Percentiles rank a stretch among this genome's conserved stretches.
phyloP scores from a whole-genome alignment of 1,284 basidiomycete species.

The Ganoderma sinense region DNA sequence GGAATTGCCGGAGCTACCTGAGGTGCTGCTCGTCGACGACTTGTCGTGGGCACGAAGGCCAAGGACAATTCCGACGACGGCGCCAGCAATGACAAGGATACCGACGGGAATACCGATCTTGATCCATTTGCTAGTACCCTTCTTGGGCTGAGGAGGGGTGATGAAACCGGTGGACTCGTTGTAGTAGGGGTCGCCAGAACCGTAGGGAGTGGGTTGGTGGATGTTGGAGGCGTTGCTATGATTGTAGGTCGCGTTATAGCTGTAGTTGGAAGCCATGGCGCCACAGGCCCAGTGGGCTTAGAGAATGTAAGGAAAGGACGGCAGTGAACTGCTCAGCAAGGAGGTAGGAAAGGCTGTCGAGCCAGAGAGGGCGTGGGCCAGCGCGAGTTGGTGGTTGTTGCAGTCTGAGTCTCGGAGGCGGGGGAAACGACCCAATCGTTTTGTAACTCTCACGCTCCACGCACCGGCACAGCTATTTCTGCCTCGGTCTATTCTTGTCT shows the following conservation, averaged over 20 bases:
- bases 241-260: conserved; percentile 57
- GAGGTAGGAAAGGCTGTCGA: conserved; percentile 15
- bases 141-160: conserved; percentile 51
- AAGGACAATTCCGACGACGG: conserved; percentile 82
- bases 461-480: conserved; percentile 21
- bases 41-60: conserved; percentile 59
- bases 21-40: conserved; percentile 37
- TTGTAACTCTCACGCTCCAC: conserved; percentile 6
- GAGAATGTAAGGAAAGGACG: conserved; percentile 40
- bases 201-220: conserved; percentile 46
- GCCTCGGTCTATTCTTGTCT: conserved; percentile 15
- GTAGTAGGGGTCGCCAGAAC: conserved; percentile 70
- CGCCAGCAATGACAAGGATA: conserved; percentile 74
- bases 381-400: conserved; percentile 29
- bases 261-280: conserved; percentile 49
- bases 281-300: conserved; percentile 26
- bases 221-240: conserved; percentile 30
- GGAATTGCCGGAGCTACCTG: conserved; percentile 25
- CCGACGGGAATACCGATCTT: conserved; percentile 72
- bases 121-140: conserved; percentile 61
- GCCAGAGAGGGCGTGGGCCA: conserved; percentile 20
- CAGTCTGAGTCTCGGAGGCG: conserved; percentile 18
- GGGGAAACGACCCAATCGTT: neutral
- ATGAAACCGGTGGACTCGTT: conserved; percentile 72
- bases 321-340: conserved; percentile 30